Base-by-base conservation (phyloP, 192 early-diverging fungal genomes). In the Cetraspora pellucida region DNA sequence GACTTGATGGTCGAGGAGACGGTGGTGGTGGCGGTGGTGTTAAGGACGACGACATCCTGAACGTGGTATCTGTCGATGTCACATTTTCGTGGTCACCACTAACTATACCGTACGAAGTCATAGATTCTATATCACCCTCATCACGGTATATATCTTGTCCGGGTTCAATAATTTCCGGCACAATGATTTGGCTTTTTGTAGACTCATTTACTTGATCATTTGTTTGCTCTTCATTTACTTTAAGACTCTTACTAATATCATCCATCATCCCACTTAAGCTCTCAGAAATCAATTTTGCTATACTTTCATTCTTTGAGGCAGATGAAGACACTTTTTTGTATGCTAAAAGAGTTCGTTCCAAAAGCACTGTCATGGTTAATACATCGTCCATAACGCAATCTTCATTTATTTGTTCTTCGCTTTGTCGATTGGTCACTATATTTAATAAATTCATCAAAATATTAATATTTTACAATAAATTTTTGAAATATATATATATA, bases 241-340 rank as follows among this genome's bases (percentile, higher is more conserved):
- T 58, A 28, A 75, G n/a, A 49, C 46, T 49, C 30, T 75, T 23
- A 17, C 43, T 19, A 14, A 75, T 75, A 75, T 75, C 73, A 46
- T 75, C 59, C 37, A 63, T 61, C 58, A 75, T 75, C 7, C 46
- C 59, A 47, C 9, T 43, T 21, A 75, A 63, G 46, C 73, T 75
- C 23, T 47, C 73, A 49, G 73, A 75, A n/a, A 75, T 60, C 17
- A 75, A 63, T 61, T 59, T 75, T 37, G 55, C 21, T n/a, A 75
- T 63, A 28, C 17, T 63, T 63, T 75, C 73, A 63, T 75, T 75
- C 19, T 75, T 75, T 11, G 21, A 23, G 9, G 23, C 19, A 27
- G 43, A 19, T 16, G 49, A 71, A 5, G 72, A 58, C 10, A 21
- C 73, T 47, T 75, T 75, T 19, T 63, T 75, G 19, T 75, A 75